A percentile compares a stretch with the other conserved stretches of the same genome.
Conservation (phyloP, 2,329 filamentous ascomycete genomes). For the Beauveria asiatica region DNA sequence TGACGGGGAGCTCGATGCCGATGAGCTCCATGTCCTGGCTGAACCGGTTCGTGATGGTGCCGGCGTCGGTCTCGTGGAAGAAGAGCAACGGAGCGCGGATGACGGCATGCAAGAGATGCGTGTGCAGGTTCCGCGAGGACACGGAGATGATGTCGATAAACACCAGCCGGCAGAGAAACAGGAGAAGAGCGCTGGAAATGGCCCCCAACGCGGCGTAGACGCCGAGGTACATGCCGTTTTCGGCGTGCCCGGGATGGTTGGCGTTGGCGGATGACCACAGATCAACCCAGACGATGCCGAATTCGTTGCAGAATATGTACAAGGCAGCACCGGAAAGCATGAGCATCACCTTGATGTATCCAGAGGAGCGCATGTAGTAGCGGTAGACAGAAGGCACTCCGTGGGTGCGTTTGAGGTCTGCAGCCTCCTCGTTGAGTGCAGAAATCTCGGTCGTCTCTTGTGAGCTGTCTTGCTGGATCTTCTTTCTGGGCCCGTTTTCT, state of each 20-base stretch:
- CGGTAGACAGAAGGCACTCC: constrained; percentile 14
- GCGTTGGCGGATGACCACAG: constrained; percentile 19
- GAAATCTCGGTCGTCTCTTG: constrained; percentile 9
- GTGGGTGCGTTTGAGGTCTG: constrained; percentile 7
- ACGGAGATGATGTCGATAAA: background rate
- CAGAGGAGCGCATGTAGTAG: constrained; percentile 15
- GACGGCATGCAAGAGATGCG: background rate
- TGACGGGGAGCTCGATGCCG: constrained; percentile 26
- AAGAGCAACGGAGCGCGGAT: constrained; percentile 22
- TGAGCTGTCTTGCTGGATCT: no score
- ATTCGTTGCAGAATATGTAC: constrained; percentile 15
- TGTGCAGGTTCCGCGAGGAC: constrained; percentile 9
- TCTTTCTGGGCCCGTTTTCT: background rate
- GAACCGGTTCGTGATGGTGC: constrained; percentile 28
- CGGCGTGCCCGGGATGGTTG: constrained; percentile 11
- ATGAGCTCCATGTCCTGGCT: constrained; percentile 32
- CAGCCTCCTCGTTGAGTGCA: constrained; percentile 9
- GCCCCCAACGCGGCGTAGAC: background rate
- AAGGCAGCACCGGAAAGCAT: constrained; percentile 11
- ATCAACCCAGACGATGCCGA: constrained; percentile 19
- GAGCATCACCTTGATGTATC: constrained; percentile 11
- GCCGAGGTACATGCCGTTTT: constrained; percentile 17
- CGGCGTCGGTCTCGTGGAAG: constrained; percentile 27
- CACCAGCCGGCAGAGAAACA: background rate
- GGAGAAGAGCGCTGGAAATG: background rate